Evolutionary conservation across 176 grass and related monocot genomes (phyloP).

Genomic region (Aegilops speltoides): DNA sequence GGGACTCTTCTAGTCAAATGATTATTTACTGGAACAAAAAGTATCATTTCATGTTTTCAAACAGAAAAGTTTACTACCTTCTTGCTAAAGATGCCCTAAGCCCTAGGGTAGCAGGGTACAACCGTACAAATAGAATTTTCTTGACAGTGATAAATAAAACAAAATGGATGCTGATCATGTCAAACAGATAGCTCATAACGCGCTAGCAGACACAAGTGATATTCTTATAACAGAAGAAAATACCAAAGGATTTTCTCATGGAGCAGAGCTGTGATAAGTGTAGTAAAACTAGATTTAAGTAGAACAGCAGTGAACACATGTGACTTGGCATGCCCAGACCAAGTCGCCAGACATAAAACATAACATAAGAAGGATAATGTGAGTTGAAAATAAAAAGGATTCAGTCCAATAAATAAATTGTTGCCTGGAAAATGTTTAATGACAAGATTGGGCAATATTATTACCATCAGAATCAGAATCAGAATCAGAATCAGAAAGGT

Average conservation of each 20-base stretch:
- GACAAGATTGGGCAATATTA: background rate
- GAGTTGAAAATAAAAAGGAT: background rate
- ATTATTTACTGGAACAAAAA: slow-evolving; percentile 3
- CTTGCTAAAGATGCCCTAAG: background rate
- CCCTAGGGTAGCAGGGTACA: background rate
- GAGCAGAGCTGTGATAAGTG: background rate
- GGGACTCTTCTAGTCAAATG: background rate
- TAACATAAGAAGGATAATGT: background rate
- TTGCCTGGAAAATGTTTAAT: slow-evolving; percentile 15
- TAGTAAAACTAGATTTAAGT: slow-evolving; percentile 10
- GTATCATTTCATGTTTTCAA: background rate
- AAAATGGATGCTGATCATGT: background rate
- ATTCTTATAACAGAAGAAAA: slow-evolving; percentile 10
- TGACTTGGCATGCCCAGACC: slow-evolving; percentile 4
- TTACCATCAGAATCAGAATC: slow-evolving; percentile 83
- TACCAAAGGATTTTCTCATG: background rate
- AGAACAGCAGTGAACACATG: slow-evolving; percentile 16
- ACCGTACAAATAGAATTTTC: background rate
- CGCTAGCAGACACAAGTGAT: background rate
- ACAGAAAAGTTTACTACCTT: background rate
- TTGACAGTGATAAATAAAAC: slow-evolving; percentile 8
- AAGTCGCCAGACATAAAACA: slow-evolving; percentile 15
- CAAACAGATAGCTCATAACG: background rate
- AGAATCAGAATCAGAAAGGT: slow-evolving; percentile 32
- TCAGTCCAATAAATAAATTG: slow-evolving; percentile 7